phyloP scores from a whole-genome alignment of 1,139 yeast species.

The Hyphopichia buzzinii region DNA sequence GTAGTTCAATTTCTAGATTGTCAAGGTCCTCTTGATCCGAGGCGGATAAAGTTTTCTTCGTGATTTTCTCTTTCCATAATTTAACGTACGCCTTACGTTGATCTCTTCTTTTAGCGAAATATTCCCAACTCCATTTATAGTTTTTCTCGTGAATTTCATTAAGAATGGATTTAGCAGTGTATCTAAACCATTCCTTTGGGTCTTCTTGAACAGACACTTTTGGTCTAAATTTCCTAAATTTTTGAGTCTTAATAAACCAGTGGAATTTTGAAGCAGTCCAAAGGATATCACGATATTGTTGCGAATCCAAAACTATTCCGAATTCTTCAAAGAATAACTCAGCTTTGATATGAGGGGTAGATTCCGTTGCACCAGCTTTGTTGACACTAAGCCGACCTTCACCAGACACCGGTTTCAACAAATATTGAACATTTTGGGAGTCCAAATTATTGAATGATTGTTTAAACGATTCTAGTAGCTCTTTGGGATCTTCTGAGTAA shows the following conservation, averaged over 20 bases:
- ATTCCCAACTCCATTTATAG: slow-evolving; percentile 87
- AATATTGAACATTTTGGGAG: slow-evolving; percentile 50
- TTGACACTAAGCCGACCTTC: slow-evolving; percentile 78
- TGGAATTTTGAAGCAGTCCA: slow-evolving; percentile 82
- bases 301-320: slow-evolving; percentile 77
- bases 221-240: slow-evolving; percentile 74
- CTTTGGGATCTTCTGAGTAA: slow-evolving; percentile 42
- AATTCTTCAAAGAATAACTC: slow-evolving; percentile 84
- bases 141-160: slow-evolving; percentile 80
- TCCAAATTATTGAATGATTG: slow-evolving; percentile 20
- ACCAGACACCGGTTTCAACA: slow-evolving; percentile 88
- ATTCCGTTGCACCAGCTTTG: slow-evolving; percentile 70
- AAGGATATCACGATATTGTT: slow-evolving; percentile 79
- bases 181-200: slow-evolving; percentile 80
- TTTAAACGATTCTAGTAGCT: slow-evolving; percentile 43
- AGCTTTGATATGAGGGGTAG: slow-evolving; percentile 70
- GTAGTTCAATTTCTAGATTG: slow-evolving; percentile 55
- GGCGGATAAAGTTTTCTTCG: slow-evolving; percentile 26
- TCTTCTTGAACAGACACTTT: slow-evolving; percentile 54
- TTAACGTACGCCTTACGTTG: slow-evolving; percentile 67
- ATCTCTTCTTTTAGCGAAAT: slow-evolving; percentile 67
- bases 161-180: slow-evolving; percentile 70
- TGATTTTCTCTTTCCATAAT: slow-evolving; percentile 59
- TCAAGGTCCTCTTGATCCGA: slow-evolving; percentile 43
- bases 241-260: slow-evolving; percentile 73